phyloP scores from a whole-genome alignment of 352 stramenopile species.

The Globisporangium rhizosaccharum region DNA sequence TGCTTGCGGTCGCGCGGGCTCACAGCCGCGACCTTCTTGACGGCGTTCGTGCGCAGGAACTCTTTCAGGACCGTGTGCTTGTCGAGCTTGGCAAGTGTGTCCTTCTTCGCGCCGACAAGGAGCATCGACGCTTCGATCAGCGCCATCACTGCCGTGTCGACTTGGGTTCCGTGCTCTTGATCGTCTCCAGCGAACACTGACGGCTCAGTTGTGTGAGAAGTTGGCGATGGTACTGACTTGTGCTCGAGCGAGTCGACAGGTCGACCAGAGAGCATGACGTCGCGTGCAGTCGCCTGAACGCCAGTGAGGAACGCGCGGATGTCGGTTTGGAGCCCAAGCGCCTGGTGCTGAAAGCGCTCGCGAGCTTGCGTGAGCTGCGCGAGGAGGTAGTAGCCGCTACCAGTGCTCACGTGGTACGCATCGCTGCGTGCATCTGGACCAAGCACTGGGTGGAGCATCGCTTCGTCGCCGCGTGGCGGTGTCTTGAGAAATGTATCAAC shows the following conservation, averaged over 20 bases:
- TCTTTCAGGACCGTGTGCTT: constrained; percentile 9
- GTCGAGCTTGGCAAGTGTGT: constrained; percentile 8
- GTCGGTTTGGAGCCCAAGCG: constrained; percentile 33
- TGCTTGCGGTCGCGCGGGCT: constrained; percentile 10
- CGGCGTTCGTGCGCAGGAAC: constrained; percentile 5
- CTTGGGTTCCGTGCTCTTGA: background rate
- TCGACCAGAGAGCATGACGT: background rate
- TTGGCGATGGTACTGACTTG: background rate
- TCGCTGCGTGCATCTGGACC: constrained; percentile 19
- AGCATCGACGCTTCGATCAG: constrained; percentile 14
- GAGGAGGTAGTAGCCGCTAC: constrained; percentile 46
- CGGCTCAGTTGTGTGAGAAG: background rate
- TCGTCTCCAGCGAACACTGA: constrained; percentile 13
- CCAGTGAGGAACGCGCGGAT: constrained; percentile 46
- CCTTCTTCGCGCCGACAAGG: constrained; percentile 6
- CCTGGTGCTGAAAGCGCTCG: constrained; percentile 17
- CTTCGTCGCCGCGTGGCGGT: constrained; percentile 37
- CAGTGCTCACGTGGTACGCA: constrained; percentile 16
- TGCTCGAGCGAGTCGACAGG: background rate
- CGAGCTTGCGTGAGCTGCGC: constrained; percentile 19
- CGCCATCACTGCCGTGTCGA: background rate
- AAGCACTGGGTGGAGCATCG: constrained; percentile 35
- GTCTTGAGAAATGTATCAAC: constrained; percentile 14
- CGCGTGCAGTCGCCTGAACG: constrained; percentile 24
- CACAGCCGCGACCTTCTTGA: constrained; percentile 8